A percentile compares a stretch with the other conserved stretches of the same genome.
Conservation (phyloP, 352 stramenopile genomes). For the Globisporangium alternatum region DNA sequence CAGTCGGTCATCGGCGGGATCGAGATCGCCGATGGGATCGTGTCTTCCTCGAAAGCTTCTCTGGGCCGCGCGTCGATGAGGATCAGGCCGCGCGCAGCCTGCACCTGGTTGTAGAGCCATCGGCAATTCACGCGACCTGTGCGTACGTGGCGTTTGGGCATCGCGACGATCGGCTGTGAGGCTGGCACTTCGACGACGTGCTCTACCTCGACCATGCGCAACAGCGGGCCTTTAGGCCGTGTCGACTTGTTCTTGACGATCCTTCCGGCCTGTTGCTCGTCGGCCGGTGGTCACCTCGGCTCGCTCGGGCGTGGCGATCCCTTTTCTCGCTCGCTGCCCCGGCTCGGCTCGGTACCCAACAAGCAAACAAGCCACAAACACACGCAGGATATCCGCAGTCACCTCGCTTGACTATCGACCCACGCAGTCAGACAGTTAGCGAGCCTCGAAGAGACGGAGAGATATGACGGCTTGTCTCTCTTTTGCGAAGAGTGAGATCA, state of each 20-base stretch:
- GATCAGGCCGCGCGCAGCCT: slow-evolving; percentile 70
- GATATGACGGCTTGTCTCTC: slow-evolving; percentile 7
- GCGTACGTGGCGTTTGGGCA: slow-evolving; percentile 54
- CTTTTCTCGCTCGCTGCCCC: slow-evolving; percentile 2
- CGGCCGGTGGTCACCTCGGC: background rate
- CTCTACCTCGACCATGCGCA: background rate
- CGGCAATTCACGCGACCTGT: slow-evolving; percentile 69
- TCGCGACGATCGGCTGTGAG: slow-evolving; percentile 16
- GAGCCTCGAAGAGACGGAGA: slow-evolving; percentile 9
- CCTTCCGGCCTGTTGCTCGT: background rate
- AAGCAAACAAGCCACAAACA: background rate
- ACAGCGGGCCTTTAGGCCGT: background rate
- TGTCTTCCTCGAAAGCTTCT: slow-evolving; percentile 62
- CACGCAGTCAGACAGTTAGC: background rate
- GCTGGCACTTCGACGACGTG: background rate
- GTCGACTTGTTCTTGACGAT: slow-evolving; percentile 4
- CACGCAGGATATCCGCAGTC: background rate
- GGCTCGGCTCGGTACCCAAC: background rate
- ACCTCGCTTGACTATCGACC: background rate
- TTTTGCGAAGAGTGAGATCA: slow-evolving; percentile 7
- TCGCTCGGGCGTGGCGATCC: background rate
- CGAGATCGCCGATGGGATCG: slow-evolving; percentile 72
- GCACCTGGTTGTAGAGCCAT: slow-evolving; percentile 86
- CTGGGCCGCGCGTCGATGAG: slow-evolving; percentile 65
- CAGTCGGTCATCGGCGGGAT: slow-evolving; percentile 53